Conservation (phyloP, 2,329 filamentous ascomycete genomes). For the Fusarium torulosum region DNA sequence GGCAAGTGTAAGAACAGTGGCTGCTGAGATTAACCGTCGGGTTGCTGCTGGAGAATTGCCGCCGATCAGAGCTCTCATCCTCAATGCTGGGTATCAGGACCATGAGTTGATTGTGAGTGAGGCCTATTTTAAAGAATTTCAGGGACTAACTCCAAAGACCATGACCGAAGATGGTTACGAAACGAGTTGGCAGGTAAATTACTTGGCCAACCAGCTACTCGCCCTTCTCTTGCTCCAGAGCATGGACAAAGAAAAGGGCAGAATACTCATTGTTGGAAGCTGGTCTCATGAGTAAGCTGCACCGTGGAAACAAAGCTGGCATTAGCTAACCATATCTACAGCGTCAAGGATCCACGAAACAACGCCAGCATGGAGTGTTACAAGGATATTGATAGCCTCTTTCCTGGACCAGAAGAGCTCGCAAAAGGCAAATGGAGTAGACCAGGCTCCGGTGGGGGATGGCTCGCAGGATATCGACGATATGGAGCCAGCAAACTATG, state of each 20-base stretch:
- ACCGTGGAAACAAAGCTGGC: too few species aligned
- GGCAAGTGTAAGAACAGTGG: constrained; percentile 45
- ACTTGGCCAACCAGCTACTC: constrained; percentile 50
- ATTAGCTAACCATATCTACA: constrained; percentile 32
- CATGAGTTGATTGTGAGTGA: constrained; percentile 43
- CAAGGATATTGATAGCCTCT: constrained; percentile 46
- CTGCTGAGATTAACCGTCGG: constrained; percentile 48
- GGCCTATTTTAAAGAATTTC: neutral
- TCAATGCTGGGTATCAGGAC: constrained; percentile 52
- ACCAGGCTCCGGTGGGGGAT: constrained; percentile 47
- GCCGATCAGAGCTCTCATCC: constrained; percentile 55
- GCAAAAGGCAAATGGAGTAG: constrained; percentile 54
- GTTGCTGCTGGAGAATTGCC: constrained; percentile 53
- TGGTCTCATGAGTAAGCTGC: constrained; percentile 53
- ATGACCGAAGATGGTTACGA: constrained; percentile 51
- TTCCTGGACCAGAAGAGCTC: constrained; percentile 49
- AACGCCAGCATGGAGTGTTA: constrained; percentile 39
- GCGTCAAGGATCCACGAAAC: constrained; percentile 50
- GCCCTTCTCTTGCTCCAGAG: constrained; percentile 51
- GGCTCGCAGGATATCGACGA: constrained; percentile 50
- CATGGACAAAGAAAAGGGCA: constrained; percentile 48
- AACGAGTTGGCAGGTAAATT: constrained; percentile 53
- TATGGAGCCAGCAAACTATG: constrained; percentile 58
- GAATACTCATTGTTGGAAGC: constrained; percentile 51
- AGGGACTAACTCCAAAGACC: constrained; percentile 34